Evolutionary conservation across 2,329 filamentous ascomycete genomes (phyloP).

Genomic region (Aspergillus sp.): DNA sequence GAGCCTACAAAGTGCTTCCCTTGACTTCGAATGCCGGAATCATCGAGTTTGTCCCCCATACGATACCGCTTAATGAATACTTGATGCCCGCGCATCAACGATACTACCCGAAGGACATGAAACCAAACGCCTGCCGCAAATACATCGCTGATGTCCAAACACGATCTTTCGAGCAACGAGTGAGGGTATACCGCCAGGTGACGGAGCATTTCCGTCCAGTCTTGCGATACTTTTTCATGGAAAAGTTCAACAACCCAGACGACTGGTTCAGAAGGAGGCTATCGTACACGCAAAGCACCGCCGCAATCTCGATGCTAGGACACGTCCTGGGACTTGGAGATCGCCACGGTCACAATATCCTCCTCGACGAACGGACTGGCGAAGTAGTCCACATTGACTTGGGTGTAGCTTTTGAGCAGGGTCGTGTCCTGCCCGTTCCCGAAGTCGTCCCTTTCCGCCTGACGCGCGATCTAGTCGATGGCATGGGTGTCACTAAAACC

Average conservation of each 20-base stretch:
- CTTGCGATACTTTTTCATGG: slow-evolving; percentile 96
- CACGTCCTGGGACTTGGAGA: slow-evolving; percentile 92
- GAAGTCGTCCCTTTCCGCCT: slow-evolving; percentile 95
- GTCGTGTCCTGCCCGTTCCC: slow-evolving; percentile 90
- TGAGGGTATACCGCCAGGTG: slow-evolving; percentile 77
- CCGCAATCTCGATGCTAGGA: slow-evolving; percentile 92
- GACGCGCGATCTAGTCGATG: slow-evolving; percentile 92
- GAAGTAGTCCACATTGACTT: slow-evolving; percentile 97
- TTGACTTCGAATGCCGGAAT: slow-evolving; percentile 83
- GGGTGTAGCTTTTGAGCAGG: slow-evolving; percentile 95
- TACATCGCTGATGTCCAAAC: slow-evolving; percentile 75
- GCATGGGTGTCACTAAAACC: slow-evolving; percentile 92
- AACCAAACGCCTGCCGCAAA: slow-evolving; percentile 74
- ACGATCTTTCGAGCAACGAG: slow-evolving; percentile 70
- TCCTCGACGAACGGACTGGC: slow-evolving; percentile 85
- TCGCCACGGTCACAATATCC: slow-evolving; percentile 94
- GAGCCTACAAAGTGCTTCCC: slow-evolving; percentile 96
- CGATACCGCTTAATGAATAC: slow-evolving; percentile 88
- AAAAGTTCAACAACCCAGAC: slow-evolving; percentile 89
- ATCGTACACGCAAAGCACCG: slow-evolving; percentile 90
- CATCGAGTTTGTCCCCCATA: slow-evolving; percentile 96
- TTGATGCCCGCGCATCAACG: slow-evolving; percentile 86
- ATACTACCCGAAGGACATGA: slow-evolving; percentile 85
- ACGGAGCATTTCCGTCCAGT: slow-evolving; percentile 86
- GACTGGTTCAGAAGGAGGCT: slow-evolving; percentile 92